These are phyloP conservation scores for Cystobasidiaceae sp. DNA, from an alignment of 1,284 basidiomycete species.

Conservation along the genomic window DNA sequence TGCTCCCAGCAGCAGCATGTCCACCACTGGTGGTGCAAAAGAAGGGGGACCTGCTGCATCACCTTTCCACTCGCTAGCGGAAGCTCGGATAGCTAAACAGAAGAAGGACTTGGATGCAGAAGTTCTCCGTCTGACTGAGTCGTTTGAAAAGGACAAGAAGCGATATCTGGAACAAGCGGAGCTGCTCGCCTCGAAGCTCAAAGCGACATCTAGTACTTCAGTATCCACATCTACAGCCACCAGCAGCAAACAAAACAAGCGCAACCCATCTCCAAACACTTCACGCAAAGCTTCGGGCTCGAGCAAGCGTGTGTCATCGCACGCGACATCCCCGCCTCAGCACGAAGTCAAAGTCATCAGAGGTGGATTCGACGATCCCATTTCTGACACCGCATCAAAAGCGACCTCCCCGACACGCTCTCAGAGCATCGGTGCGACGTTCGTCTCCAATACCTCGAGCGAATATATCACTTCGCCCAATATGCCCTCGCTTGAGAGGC, in stretches of 20 bases:
- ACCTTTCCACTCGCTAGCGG: neutral
- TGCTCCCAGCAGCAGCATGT: neutral
- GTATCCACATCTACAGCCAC: no score
- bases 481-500: no score
- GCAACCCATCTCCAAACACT: neutral
- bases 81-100: slow-evolving; percentile 14
- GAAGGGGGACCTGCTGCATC: neutral
- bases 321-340: no score
- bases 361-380: slow-evolving; percentile 13
- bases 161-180: slow-evolving; percentile 19
- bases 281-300: no score
- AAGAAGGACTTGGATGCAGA: slow-evolving; percentile 4
- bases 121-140: neutral
- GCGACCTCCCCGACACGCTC: no score
- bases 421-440: no score
- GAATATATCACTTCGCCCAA: no score
- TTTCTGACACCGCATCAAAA: neutral
- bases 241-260: neutral
- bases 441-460: no score
- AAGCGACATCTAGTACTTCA: no score
- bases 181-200: neutral
- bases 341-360: neutral
- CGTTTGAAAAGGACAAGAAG: neutral
- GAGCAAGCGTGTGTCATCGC: no score
- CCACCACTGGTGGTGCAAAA: neutral